phyloP scores from a whole-genome alignment of 352 stramenopile genomes.

The Phytophthora sansomeana region DNA sequence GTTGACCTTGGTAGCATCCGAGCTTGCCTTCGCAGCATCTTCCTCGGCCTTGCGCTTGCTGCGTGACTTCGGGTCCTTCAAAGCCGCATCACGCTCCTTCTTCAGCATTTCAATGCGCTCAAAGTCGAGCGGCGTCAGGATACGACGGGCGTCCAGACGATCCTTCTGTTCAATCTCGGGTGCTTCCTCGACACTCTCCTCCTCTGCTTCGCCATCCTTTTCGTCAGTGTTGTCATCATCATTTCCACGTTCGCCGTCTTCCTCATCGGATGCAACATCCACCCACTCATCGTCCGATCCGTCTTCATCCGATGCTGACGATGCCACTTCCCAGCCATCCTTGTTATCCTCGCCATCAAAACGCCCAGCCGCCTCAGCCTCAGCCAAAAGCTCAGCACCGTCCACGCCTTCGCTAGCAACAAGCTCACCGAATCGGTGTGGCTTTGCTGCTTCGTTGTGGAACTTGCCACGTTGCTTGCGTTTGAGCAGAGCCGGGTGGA shows the following conservation, averaged over 20 bases:
- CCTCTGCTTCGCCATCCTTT: slow-evolving; percentile 51
- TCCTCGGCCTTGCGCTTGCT: slow-evolving; percentile 87
- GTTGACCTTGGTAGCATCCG: slow-evolving; percentile 76
- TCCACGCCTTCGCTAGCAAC: slow-evolving; percentile 94
- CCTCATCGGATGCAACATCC: slow-evolving; percentile 67
- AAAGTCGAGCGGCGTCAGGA: slow-evolving; percentile 91
- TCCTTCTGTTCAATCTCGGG: slow-evolving; percentile 64
- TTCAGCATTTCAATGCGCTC: slow-evolving; percentile 92
- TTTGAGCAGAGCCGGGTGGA: slow-evolving; percentile 96
- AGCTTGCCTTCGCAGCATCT: slow-evolving; percentile 51
- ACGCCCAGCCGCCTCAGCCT: slow-evolving; percentile 72
- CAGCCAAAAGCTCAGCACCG: slow-evolving; percentile 95
- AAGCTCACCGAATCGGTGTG: slow-evolving; percentile 92
- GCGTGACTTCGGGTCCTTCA: slow-evolving; percentile 85
- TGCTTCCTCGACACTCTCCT: slow-evolving; percentile 57
- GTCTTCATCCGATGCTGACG: slow-evolving; percentile 68
- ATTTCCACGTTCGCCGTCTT: slow-evolving; percentile 54
- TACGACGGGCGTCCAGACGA: slow-evolving; percentile 86
- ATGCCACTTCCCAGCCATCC: slow-evolving; percentile 86
- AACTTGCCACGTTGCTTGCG: slow-evolving; percentile 97
- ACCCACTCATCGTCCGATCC: slow-evolving; percentile 80
- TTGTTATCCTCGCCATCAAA: slow-evolving; percentile 87
- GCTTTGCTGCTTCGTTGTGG: slow-evolving; percentile 83
- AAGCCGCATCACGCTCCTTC: slow-evolving; percentile 83
- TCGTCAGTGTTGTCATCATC: slow-evolving; percentile 57